Base-by-base conservation (phyloP, 1,139 yeast species). In the Hemisphaericaspora lyxosophila region DNA sequence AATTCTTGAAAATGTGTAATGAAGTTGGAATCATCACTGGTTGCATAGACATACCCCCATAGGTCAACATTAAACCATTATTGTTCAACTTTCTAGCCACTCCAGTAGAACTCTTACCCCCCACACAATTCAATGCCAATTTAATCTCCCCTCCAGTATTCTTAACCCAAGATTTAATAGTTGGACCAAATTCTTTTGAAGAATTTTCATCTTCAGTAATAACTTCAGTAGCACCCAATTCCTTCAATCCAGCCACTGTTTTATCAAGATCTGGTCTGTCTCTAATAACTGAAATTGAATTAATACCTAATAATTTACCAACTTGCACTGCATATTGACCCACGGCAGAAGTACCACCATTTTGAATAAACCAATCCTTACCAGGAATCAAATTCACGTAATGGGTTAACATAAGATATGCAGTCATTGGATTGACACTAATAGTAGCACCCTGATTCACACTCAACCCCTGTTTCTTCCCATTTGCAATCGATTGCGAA, bases 41-140 rank as follows among this genome's bases (percentile, higher is more conserved):
- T 64, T 88, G 92, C 70, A 82, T 82, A 5, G 97, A 87, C 98
- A 92, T 92, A 35, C 96, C 98, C 20, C 99, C 99, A 57, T 92
- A 92, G 1, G 98, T 89, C 52, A 86, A 80, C 72, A 92, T 71
- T 46, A 85, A 73, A 22, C 89, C 87, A 45, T 78, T 73, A 15
- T 64, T 57, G 36, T 77, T 80, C 46, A 92, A 73, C 57, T 89
- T 89, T 48, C 96, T 75, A 7, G 96, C 92, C 49, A 92, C 70
- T 31, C 83, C 82, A 1, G 95, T 73, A 29, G 89, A 77, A 27
- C 88, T 82, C 48, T 84, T 76, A 22, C 98, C 98, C 36, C 98
- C 97, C 33, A 92, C 94, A 54, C 96, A 87, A 63, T 94, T 92
- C 47, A 92, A 70, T 1, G 88, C 98, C 40, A 92, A 70, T 59